Evolutionary conservation across 192 early-diverging fungal species (phyloP).

Genomic region (Anaeromyces robustus): DNA sequence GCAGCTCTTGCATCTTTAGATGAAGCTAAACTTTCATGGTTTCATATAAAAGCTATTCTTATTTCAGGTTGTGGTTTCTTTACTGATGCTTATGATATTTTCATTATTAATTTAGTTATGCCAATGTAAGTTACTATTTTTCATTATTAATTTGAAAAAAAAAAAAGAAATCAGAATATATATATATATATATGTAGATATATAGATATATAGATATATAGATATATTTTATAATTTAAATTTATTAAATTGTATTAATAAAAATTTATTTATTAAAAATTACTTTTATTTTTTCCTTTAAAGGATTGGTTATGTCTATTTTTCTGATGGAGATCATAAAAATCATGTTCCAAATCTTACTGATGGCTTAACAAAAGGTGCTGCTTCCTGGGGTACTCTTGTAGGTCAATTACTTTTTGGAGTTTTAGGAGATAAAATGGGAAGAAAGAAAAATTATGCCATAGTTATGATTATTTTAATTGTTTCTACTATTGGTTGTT

Average conservation of each 20-base stretch:
- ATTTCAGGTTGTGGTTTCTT: slow-evolving; percentile 55
- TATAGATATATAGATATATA: no score
- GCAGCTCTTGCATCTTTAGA: slow-evolving; percentile 19
- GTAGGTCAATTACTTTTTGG: slow-evolving; percentile 85
- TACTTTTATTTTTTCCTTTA: no score
- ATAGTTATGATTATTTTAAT: background rate
- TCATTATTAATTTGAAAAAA: no score
- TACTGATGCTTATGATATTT: slow-evolving; percentile 91
- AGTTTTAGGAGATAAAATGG: slow-evolving; percentile 70
- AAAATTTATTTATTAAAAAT: no score
- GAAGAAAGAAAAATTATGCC: slow-evolving; percentile 31
- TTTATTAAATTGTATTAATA: no score
- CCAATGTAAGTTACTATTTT: slow-evolving; percentile 53
- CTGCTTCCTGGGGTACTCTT: slow-evolving; percentile 76
- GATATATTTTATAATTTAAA: no score
- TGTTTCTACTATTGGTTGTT: slow-evolving; percentile 22
- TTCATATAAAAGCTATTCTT: slow-evolving; percentile 25
- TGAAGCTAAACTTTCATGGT: slow-evolving; percentile 22
- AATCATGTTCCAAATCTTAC: slow-evolving; percentile 42
- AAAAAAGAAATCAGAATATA: no score
- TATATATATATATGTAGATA: no score
- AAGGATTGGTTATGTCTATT: slow-evolving; percentile 5
- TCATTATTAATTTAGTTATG: slow-evolving; percentile 80
- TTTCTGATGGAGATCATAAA: slow-evolving; percentile 8
- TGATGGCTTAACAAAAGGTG: slow-evolving; percentile 76